These are phyloP conservation scores for Hylodesmum podocarpum DNA, from an alignment of 306 rosid genomes.

Conservation along the genomic window DNA sequence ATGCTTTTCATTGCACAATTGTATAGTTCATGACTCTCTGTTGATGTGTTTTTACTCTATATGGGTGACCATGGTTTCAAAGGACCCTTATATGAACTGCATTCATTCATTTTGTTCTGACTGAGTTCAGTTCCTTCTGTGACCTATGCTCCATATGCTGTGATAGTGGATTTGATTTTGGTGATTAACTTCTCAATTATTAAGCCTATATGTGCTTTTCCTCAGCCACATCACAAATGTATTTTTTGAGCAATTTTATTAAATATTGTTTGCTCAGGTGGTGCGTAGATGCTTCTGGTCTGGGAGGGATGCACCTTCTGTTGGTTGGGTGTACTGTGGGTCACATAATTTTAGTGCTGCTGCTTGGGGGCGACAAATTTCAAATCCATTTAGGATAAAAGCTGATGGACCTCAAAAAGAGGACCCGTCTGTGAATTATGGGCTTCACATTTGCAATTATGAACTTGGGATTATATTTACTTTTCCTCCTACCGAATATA, in stretches of 20 bases:
- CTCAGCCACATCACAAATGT: neutral
- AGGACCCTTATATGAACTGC: neutral
- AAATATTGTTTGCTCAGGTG: conserved; percentile 49
- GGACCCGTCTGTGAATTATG: conserved; percentile 36
- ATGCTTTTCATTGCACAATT: neutral
- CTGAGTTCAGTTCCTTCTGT: conserved; percentile 14
- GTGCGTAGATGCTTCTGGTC: conserved; percentile 69
- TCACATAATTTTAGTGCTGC: conserved; percentile 91
- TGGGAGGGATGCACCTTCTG: conserved; percentile 39
- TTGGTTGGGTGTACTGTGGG: conserved; percentile 85
- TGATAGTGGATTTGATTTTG: conserved; percentile 10
- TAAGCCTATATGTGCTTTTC: neutral
- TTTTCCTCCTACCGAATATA: conserved; percentile 52
- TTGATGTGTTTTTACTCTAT: neutral
- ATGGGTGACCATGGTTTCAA: neutral
- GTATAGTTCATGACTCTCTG: neutral
- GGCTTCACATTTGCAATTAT: conserved; percentile 80
- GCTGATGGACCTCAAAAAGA: conserved; percentile 33
- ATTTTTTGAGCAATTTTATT: neutral
- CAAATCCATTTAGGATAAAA: conserved; percentile 41
- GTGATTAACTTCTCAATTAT: conserved; percentile 13
- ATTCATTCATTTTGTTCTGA: neutral
- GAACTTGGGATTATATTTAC: conserved; percentile 83
- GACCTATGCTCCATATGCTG: neutral
- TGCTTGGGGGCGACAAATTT: conserved; percentile 78